Evolutionary conservation across 2,329 filamentous ascomycete genomes (phyloP).

Genomic region (Fusarium sulawesiense): DNA sequence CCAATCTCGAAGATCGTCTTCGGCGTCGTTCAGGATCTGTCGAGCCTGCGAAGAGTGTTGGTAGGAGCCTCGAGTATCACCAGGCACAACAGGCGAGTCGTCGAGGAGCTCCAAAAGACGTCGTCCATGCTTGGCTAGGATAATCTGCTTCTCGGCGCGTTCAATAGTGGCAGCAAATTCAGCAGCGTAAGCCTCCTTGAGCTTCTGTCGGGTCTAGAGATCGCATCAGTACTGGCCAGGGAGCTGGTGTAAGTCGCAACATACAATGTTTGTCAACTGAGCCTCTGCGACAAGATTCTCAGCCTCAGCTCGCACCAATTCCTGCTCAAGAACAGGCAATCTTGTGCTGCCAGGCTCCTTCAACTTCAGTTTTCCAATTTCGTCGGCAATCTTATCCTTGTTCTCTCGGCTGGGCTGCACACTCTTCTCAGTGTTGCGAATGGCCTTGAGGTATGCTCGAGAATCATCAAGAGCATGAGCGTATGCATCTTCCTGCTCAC

Average conservation of each 20-base stretch:
- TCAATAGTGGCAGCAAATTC: slow-evolving; percentile 94
- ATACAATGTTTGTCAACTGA: slow-evolving; percentile 91
- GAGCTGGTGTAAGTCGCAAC: slow-evolving; percentile 49
- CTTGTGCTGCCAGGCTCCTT: slow-evolving; percentile 89
- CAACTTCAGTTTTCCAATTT: slow-evolving; percentile 90
- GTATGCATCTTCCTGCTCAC: slow-evolving; percentile 91
- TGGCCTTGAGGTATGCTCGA: slow-evolving; percentile 84
- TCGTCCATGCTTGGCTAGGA: slow-evolving; percentile 90
- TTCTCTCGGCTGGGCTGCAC: slow-evolving; percentile 92
- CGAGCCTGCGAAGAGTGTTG: slow-evolving; percentile 74
- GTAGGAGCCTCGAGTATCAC: slow-evolving; percentile 79
- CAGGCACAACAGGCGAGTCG: slow-evolving; percentile 88
- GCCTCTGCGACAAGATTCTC: slow-evolving; percentile 97
- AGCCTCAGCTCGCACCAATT: slow-evolving; percentile 94
- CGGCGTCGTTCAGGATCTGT: slow-evolving; percentile 90
- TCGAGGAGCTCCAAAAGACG: slow-evolving; percentile 87
- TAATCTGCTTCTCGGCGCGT: slow-evolving; percentile 95
- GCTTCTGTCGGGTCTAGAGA: slow-evolving; percentile 87
- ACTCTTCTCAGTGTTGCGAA: slow-evolving; percentile 94
- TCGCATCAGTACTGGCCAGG: slow-evolving; percentile 18
- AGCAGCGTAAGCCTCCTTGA: slow-evolving; percentile 92
- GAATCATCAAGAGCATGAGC: slow-evolving; percentile 90
- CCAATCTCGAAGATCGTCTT: slow-evolving; percentile 88
- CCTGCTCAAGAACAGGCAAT: slow-evolving; percentile 89
- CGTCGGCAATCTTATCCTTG: slow-evolving; percentile 88